Base-by-base conservation (phyloP, 2,329 filamentous ascomycete species). In the Microascus cirrosus region DNA sequence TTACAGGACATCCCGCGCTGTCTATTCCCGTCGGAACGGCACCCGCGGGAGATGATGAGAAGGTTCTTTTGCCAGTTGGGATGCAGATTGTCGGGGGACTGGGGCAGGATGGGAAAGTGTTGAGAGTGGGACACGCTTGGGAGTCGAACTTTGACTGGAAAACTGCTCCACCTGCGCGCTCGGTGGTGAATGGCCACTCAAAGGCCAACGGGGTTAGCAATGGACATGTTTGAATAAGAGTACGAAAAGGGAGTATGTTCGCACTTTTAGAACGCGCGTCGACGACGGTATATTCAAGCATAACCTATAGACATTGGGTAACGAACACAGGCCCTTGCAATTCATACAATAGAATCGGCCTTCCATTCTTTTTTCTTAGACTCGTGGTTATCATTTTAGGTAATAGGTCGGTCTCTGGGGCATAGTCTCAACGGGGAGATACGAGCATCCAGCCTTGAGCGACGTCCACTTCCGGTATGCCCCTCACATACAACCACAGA, bases 1-100 rank as follows among this genome's bases (percentile, higher is more conserved):
- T 77, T 2, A 82, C 79, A 0, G 80, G 80, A 0, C 80, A 83
- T 61, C 80, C 81, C 0, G 81, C 78, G 0, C 64, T 83, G 61
- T 73, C 75, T 0, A 67, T 83, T 53, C 80, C 79, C 0, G 69
- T 79, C 36, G 79, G 80, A 0, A 73, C 76, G 62, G 67, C 74
- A 2, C 68, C 70, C 2, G 70, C 74, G 1, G 60, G 63, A 15
- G 71, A 77, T 55, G 71, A 74, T 12, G 57, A 64, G 8, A 61
- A 63, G 0, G 70, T 75, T 0, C 60, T 65, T 58, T 63, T 82
- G 22, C 80, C 79, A 0, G 77, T 81, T 0, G 77, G 79, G 0
- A 72, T 83, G 71, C 79, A 83, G 62, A 73, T 83, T 54, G 75
- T 83, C 13, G 79, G 78, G 0, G 76, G 70, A 4, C 68, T 74